Base-by-base conservation (phyloP, 768 basidiomycete species). In the Pseudohyphozyma bogoriensis region DNA sequence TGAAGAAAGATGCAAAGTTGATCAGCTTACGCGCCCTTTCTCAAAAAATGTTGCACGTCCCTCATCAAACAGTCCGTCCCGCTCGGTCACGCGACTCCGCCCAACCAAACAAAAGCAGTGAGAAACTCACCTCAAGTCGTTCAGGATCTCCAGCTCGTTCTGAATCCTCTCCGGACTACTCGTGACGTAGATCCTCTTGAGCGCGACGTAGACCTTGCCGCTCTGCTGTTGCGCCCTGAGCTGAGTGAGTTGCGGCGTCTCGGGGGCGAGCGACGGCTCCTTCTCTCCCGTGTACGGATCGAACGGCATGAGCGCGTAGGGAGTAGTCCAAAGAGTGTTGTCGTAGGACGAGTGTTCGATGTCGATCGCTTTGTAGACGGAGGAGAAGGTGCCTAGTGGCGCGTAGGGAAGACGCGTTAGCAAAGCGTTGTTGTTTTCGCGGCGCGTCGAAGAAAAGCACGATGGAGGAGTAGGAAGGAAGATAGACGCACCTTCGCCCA, bases 331-430 rank as follows among this genome's bases (percentile, higher is more conserved):
- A 83, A 83, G 88, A 55, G 66, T 65, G 51, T 69, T 65, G 63
- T 86, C 85, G 51, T 79, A 75, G 53, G 68, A 67, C 13, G 52
- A 49, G 67, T 88, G 82, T 69, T 86, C 82, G 20, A 86, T 69
- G 73, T 99, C 95, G 64, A 92, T 74, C 0, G 92, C 95, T 70
- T 97, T 95, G 80, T 96, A 99, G n/a, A 99, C 95, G 13, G 91
- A 91, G 0, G 93, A 96, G 76, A 99, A 99, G 2, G 93, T 99
- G 20, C 93, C 93, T 79, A n/a, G 51, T 32, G 13, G 8, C 22
- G 11, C 8, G 40, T 39, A 5, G 22, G 28, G 18, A 29, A 42
- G 15, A 50, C 44, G 55, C 36, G 49, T 31, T 36, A 50, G 47
- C 37, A 24, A n/a, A n/a, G n/a, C n/a, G n/a, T n/a, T n/a, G n/a